These are phyloP conservation scores for Mycena chlorophos DNA, from an alignment of 768 basidiomycete species.

Conservation along the genomic window DNA sequence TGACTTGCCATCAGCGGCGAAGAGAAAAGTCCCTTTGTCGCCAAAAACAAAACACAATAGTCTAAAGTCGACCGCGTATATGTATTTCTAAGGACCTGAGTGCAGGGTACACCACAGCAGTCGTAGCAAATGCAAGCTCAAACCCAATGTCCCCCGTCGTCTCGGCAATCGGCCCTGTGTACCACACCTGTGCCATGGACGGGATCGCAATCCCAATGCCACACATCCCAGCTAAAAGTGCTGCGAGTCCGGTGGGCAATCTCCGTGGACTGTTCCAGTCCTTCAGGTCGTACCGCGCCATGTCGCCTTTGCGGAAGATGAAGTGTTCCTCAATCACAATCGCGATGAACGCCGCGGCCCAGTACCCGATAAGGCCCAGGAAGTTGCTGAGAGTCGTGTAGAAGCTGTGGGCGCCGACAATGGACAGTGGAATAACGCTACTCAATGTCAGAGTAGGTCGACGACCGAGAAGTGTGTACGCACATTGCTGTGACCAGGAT, in stretches of 20 bases:
- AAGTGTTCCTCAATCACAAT: slow-evolving; percentile 71
- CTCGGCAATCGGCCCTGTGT: slow-evolving; percentile 68
- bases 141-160: slow-evolving; percentile 81
- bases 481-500: slow-evolving; percentile 71
- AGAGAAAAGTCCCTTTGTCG: neutral
- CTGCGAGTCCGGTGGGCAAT: slow-evolving; percentile 71
- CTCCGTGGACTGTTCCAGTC: slow-evolving; percentile 57
- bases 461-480: slow-evolving; percentile 23
- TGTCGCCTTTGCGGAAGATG: slow-evolving; percentile 57
- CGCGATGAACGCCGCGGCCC: slow-evolving; percentile 60
- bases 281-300: slow-evolving; percentile 50
- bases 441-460: neutral
- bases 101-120: slow-evolving; percentile 56
- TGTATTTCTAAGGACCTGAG: slow-evolving; percentile 53
- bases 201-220: slow-evolving; percentile 64
- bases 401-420: slow-evolving; percentile 74
- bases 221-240: slow-evolving; percentile 51
- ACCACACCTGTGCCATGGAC: slow-evolving; percentile 78
- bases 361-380: slow-evolving; percentile 72
- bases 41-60: neutral
- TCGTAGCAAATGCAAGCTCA: slow-evolving; percentile 63
- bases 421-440: slow-evolving; percentile 72
- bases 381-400: slow-evolving; percentile 72
- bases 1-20: neutral
- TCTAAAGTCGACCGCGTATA: slow-evolving; percentile 22